Conservation (phyloP, 768 basidiomycete genomes). For the Termitomyces sp. region DNA sequence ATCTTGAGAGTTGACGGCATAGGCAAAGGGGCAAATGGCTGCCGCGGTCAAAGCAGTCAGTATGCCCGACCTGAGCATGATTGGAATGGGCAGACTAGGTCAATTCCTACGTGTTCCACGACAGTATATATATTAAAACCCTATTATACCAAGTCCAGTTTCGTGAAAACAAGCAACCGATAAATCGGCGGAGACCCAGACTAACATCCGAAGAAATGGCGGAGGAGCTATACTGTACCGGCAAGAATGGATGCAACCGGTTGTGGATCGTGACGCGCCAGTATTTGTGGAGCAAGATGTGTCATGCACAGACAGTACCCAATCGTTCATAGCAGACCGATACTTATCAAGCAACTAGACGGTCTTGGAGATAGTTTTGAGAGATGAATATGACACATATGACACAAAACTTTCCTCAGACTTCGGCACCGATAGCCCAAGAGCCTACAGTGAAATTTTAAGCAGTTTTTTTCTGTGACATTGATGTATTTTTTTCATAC, state of each 20-base stretch:
- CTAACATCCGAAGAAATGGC: constrained; percentile 24
- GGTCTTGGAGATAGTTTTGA: background rate
- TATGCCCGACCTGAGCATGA: constrained; percentile 32
- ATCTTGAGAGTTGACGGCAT: constrained; percentile 44
- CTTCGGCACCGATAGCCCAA: background rate
- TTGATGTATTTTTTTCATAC: background rate
- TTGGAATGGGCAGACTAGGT: constrained; percentile 6
- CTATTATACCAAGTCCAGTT: background rate
- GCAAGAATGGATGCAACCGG: background rate
- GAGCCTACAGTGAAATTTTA: background rate
- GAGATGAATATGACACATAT: background rate
- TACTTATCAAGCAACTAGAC: background rate
- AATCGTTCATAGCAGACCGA: background rate
- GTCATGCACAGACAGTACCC: background rate
- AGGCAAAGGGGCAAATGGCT: constrained; percentile 26
- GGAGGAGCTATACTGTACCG: constrained; percentile 6
- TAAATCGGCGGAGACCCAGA: constrained; percentile 20
- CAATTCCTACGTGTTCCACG: background rate
- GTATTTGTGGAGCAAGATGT: background rate
- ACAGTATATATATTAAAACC: constrained; percentile 12
- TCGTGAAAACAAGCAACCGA: constrained; percentile 15
- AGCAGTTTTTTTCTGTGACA: too few relatives aligned
- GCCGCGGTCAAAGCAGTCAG: constrained; percentile 30
- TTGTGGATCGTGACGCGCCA: background rate
- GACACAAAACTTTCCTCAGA: background rate